phyloP scores from a whole-genome alignment of 2,329 filamentous ascomycete genomes.

The Hirsutella thompsonii region DNA sequence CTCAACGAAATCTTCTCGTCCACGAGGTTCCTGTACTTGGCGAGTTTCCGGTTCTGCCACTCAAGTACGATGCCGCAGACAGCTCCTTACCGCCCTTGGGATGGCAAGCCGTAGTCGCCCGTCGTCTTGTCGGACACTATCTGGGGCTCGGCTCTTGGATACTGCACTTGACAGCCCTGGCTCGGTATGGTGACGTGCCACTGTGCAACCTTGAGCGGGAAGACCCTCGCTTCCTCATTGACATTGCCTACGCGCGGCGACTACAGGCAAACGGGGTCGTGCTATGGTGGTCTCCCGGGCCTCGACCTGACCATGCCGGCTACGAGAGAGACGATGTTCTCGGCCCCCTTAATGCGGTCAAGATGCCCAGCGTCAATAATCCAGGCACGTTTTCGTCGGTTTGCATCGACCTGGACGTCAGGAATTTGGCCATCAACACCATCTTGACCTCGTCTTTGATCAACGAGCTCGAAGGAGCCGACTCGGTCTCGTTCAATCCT shows the following conservation, averaged over 20 bases:
- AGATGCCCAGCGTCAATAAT: constrained; percentile 88
- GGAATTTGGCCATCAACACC: constrained; percentile 94
- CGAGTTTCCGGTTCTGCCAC: constrained; percentile 70
- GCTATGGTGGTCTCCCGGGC: constrained; percentile 87
- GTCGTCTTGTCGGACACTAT: constrained; percentile 78
- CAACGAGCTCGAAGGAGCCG: constrained; percentile 86
- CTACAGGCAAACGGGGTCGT: constrained; percentile 87
- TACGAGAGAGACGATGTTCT: constrained; percentile 87
- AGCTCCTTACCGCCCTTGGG: constrained; percentile 81
- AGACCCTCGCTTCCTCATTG: constrained; percentile 88
- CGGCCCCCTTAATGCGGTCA: constrained; percentile 69
- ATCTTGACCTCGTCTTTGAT: constrained; percentile 93
- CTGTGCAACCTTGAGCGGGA: constrained; percentile 92
- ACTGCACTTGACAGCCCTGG: constrained; percentile 72
- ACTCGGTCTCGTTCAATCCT: constrained; percentile 71
- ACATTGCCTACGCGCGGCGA: constrained; percentile 84
- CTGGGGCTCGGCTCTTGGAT: constrained; percentile 90
- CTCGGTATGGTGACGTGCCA: constrained; percentile 85
- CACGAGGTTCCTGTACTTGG: constrained; percentile 76
- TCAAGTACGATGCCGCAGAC: constrained; percentile 74
- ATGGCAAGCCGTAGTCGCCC: constrained; percentile 84
- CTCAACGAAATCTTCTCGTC: constrained; percentile 64
- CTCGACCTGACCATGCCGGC: constrained; percentile 86
- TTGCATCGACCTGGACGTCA: constrained; percentile 87
- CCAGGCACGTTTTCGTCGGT: constrained; percentile 91